Conservation (phyloP, 2,329 filamentous ascomycete species). For the Sclerotinia spermophila region DNA sequence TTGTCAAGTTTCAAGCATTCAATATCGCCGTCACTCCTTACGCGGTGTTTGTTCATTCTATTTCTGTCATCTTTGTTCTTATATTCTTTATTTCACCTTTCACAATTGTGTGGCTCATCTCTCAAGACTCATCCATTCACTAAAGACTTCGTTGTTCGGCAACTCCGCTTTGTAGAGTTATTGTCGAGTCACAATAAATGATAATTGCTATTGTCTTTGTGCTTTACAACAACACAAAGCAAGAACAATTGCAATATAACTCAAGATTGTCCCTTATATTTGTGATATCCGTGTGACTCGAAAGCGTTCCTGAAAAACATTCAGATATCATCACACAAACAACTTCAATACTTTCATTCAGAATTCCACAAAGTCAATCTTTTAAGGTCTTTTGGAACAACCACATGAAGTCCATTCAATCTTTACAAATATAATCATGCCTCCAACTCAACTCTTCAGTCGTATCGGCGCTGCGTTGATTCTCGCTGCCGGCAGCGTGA, state of each 20-base stretch:
- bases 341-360: conserved; percentile 10
- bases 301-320: neutral
- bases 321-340: neutral
- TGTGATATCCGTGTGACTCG: neutral
- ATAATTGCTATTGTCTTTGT: conserved; percentile 3
- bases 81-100: neutral
- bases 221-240: neutral
- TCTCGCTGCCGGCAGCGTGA: conserved; percentile 29
- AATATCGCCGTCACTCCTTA: conserved; percentile 37
- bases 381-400: neutral
- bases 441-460: conserved; percentile 26
- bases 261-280: neutral
- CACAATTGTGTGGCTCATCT: neutral
- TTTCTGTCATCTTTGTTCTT: conserved; percentile 5
- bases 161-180: neutral
- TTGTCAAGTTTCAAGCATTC: neutral
- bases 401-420: neutral
- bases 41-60: conserved; percentile 25
- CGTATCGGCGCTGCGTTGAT: conserved; percentile 35
- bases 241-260: neutral
- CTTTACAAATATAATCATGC: conserved; percentile 22
- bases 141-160: neutral
- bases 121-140: neutral
- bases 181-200: conserved; percentile 3
- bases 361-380: neutral